Conservation (phyloP, 2,329 filamentous ascomycete genomes). For the Fusarium agapanthi region DNA sequence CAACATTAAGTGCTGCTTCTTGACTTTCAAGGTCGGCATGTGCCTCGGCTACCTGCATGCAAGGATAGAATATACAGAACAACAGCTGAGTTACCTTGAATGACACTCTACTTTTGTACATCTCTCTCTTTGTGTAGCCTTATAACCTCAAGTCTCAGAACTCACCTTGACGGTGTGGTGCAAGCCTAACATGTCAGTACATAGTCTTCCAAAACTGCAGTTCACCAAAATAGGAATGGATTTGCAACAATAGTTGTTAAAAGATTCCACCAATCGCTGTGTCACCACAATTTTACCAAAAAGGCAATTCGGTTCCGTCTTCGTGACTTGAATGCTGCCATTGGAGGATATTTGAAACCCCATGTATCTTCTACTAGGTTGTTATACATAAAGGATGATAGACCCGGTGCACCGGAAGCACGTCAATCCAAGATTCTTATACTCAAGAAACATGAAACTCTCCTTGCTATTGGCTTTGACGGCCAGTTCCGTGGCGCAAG, state of each 20-base stretch:
- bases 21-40: background rate
- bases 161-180: background rate
- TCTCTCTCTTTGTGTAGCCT: background rate
- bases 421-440: background rate
- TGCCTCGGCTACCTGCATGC: no score
- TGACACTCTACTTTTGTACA: background rate
- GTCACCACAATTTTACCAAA: background rate
- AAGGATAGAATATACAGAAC: background rate
- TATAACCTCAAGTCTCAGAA: background rate
- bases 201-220: background rate
- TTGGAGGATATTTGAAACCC: slow-evolving; percentile 2
- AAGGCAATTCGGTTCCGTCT: background rate
- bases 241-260: background rate
- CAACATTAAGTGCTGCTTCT: background rate
- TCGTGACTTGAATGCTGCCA: background rate
- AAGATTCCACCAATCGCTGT: slow-evolving; percentile 3
- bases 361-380: background rate
- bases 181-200: background rate
- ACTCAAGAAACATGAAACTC: background rate
- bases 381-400: slow-evolving; percentile 7
- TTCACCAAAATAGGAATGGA: background rate
- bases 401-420: background rate
- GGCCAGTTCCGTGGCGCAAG: background rate
- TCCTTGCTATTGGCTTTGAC: background rate
- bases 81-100: background rate